A percentile compares a stretch with the other conserved stretches of the same genome.
These are phyloP conservation scores for Nymphaea thermarum DNA, from an alignment of 164 flowering plant genomes.

Conservation along the genomic window DNA sequence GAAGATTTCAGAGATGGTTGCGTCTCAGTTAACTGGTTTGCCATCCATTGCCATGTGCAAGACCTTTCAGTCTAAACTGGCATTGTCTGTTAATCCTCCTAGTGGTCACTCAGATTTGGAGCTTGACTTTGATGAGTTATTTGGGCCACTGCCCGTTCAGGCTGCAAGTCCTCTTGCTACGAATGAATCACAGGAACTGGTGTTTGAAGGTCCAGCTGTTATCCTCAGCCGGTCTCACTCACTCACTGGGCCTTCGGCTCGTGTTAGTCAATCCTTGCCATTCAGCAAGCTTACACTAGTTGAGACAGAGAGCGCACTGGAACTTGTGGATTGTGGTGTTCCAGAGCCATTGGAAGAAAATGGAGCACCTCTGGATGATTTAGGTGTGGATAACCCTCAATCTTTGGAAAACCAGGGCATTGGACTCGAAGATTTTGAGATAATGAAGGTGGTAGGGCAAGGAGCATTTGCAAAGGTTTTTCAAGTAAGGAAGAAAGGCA, in stretches of 20 bases:
- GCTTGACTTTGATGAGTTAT: conserved; percentile 80
- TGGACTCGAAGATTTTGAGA: conserved; percentile 76
- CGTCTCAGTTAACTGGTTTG: conserved; percentile 34
- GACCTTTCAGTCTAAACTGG: conserved; percentile 20
- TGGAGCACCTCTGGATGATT: conserved; percentile 13
- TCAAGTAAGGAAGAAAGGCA: conserved; percentile 72
- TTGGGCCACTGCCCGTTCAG: conserved; percentile 62
- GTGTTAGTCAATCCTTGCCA: conserved; percentile 38
- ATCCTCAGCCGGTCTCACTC: conserved; percentile 63
- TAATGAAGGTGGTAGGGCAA: conserved; percentile 78
- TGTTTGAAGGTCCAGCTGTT: conserved; percentile 52
- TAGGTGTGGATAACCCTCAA: conserved; percentile 9
- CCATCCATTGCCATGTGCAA: conserved; percentile 15
- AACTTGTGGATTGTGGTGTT: conserved; percentile 22
- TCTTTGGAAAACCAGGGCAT: conserved; percentile 20
- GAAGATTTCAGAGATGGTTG: conserved; percentile 55
- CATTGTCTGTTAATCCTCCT: conserved; percentile 19
- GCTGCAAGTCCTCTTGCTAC: conserved; percentile 17
- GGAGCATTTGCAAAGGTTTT: conserved; percentile 92
- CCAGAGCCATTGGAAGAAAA: conserved; percentile 16
- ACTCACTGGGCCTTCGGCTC: conserved; percentile 58
- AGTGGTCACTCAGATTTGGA: conserved; percentile 21
- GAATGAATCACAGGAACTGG: conserved; percentile 20
- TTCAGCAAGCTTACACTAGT: conserved; percentile 43
- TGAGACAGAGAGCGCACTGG: conserved; percentile 35